Base-by-base conservation (phyloP, 163 green algal genomes). In the Chlamydomonas reinhardtii region DNA sequence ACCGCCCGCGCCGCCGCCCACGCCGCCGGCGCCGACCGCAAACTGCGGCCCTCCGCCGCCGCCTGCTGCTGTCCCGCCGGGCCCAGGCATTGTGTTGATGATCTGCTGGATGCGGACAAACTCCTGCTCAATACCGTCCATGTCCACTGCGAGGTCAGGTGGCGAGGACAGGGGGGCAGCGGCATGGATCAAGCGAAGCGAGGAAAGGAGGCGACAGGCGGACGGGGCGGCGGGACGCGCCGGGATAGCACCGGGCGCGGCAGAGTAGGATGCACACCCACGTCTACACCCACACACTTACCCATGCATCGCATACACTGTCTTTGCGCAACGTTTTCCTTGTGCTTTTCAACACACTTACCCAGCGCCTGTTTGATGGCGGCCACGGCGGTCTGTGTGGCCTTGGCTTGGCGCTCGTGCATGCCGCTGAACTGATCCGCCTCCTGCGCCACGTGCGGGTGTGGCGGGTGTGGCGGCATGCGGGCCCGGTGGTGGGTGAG, bases 401-500 rank as follows among this genome's bases (percentile, higher is more conserved):
- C 80, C 27, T 64, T 65, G 34, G 56, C 54, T 27, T 86, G 35
- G 4, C 56, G 34, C 54, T 86, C 80, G 56, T 86, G 79, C 69
- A 86, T 59, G 35, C 35, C 56, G 54, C 56, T 56, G 56, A 80
- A 86, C 16, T 79, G 56, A 34, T 86, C 80, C 29, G 80, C 80
- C 56, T 86, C 80, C 80, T 86, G 80, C 69, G 15, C 16, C 25
- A 25, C 19, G 62, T 69, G 62, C 56, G 12, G 56, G 17, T 64
- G 56, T 3, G 17, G 2, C 8, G 56, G 56, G 17, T 5, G 12
- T 64, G 56, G 8, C 2, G 6, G 56, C 17, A 64, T 64, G 56
- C 56, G 12, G 4, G 56, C 11, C 5, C 11, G 11, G 12, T 25
- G 56, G 17, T 64, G 56, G 8, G 3, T 64, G 17, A 14, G 20